Evolutionary conservation across 495 filamentous ascomycete genomes (phyloP).

Genomic region (Aspergillus wentii): DNA sequence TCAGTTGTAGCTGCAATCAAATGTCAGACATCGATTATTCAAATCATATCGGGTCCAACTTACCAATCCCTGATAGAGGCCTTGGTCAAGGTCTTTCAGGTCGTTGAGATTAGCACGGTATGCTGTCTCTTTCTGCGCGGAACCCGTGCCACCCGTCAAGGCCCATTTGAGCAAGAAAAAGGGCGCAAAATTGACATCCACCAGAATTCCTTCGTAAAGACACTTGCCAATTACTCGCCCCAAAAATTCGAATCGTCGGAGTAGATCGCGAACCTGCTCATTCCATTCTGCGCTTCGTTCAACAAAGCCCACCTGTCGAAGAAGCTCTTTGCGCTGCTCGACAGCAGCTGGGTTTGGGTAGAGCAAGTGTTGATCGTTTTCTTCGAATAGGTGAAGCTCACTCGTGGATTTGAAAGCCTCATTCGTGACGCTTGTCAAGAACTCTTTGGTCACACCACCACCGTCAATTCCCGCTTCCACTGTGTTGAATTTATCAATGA

Average conservation of each 20-base stretch:
- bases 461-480: conserved; percentile 94
- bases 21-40: not conserved
- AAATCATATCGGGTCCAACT: conserved; percentile 14
- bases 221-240: conserved; percentile 94
- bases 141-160: conserved; percentile 59
- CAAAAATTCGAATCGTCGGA: conserved; percentile 83
- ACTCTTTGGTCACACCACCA: conserved; percentile 96
- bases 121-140: conserved; percentile 58
- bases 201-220: conserved; percentile 93
- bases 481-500: conserved; percentile 84
- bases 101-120: conserved; percentile 91
- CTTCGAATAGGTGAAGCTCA: conserved; percentile 60
- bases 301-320: conserved; percentile 46
- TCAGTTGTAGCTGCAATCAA: conserved; percentile 58
- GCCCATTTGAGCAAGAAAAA: conserved; percentile 98
- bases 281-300: conserved; percentile 54
- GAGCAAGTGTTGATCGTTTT: conserved; percentile 84
- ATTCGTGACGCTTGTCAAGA: conserved; percentile 82
- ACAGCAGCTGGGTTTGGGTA: conserved; percentile 83
- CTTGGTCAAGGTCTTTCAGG: conserved; percentile 85
- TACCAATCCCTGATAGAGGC: conserved; percentile 85
- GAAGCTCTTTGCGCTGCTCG: conserved; percentile 61
- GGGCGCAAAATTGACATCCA: conserved; percentile 88
- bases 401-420: conserved; percentile 71
- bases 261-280: conserved; percentile 52